Percentiles rank a stretch among this genome's conserved stretches.
Evolutionary conservation across 2,329 filamentous ascomycete species (phyloP).

Genomic region (Microascus cirrosus): DNA sequence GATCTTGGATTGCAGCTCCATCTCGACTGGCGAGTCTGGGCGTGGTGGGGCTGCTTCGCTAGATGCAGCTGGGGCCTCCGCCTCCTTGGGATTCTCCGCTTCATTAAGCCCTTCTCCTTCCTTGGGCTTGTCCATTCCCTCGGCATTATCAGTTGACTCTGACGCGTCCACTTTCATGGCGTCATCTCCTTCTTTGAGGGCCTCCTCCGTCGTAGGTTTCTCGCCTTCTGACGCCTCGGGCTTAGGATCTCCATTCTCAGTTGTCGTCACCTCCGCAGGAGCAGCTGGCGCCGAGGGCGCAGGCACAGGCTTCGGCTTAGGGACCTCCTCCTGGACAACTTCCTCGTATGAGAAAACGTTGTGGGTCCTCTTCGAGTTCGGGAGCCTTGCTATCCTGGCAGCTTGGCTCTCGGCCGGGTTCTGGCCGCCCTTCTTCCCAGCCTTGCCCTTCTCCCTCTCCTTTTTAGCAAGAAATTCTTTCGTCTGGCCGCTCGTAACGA

Average conservation of each 20-base stretch:
- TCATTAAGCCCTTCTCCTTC: not conserved
- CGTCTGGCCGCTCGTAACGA: constrained; percentile 72
- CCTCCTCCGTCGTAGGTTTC: not conserved
- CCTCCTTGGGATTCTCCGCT: constrained; percentile 8
- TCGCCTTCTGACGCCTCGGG: constrained; percentile 1
- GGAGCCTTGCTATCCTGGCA: constrained; percentile 48
- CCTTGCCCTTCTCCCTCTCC: constrained; percentile 58
- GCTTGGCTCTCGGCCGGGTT: constrained; percentile 28
- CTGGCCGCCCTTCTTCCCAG: constrained; percentile 49
- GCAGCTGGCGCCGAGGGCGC: not conserved
- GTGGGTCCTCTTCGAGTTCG: constrained; percentile 60
- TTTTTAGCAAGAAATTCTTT: constrained; percentile 74
- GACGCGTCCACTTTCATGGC: constrained; percentile 3
- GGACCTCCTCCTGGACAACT: constrained; percentile 42
- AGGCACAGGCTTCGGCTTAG: constrained; percentile 18
- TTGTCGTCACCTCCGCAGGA: not conserved
- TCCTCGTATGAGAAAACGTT: constrained; percentile 69
- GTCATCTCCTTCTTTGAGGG: not conserved
- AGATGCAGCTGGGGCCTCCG: constrained; percentile 7
- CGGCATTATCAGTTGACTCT: not conserved
- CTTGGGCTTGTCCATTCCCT: not conserved
- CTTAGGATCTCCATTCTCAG: constrained; percentile 3
- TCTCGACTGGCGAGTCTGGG: constrained; percentile 10
- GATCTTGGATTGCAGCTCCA: constrained; percentile 40
- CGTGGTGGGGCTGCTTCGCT: not conserved